Evolutionary conservation across 257 asterid genomes (phyloP).

Genomic region (Solanum medicagineum): DNA sequence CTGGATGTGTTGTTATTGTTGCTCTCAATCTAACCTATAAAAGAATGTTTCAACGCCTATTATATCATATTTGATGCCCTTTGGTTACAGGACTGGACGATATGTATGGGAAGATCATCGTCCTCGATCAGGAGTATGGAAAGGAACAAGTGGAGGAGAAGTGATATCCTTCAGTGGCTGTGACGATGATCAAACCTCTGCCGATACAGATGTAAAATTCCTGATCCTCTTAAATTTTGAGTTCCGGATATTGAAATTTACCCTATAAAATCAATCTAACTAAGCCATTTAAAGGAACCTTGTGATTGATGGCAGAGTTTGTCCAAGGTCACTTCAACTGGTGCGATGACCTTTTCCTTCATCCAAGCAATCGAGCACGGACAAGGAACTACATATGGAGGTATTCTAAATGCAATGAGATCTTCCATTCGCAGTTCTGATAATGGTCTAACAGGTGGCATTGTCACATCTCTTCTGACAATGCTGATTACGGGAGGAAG

Average conservation of each 20-base stretch:
- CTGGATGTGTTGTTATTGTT: background rate
- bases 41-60: background rate
- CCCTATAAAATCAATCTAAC: background rate
- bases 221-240: background rate
- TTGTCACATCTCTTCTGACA: slow-evolving; percentile 49
- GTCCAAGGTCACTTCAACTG: slow-evolving; percentile 82
- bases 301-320: slow-evolving; percentile 41
- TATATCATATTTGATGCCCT: background rate
- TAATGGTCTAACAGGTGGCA: slow-evolving; percentile 33
- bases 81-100: slow-evolving; percentile 49
- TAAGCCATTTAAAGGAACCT: background rate
- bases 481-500: slow-evolving; percentile 91
- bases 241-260: background rate
- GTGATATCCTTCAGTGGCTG: slow-evolving; percentile 94
- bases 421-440: slow-evolving; percentile 46
- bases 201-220: slow-evolving; percentile 62
- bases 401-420: slow-evolving; percentile 67
- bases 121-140: slow-evolving; percentile 80
- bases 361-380: slow-evolving; percentile 86
- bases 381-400: slow-evolving; percentile 71
- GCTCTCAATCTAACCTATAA: background rate
- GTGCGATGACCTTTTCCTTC: slow-evolving; percentile 93
- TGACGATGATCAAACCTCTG: slow-evolving; percentile 84
- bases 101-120: slow-evolving; percentile 95
- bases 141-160: slow-evolving; percentile 97